Conservation (phyloP, 345 rosid species). For the Citrus cavaleriei region DNA sequence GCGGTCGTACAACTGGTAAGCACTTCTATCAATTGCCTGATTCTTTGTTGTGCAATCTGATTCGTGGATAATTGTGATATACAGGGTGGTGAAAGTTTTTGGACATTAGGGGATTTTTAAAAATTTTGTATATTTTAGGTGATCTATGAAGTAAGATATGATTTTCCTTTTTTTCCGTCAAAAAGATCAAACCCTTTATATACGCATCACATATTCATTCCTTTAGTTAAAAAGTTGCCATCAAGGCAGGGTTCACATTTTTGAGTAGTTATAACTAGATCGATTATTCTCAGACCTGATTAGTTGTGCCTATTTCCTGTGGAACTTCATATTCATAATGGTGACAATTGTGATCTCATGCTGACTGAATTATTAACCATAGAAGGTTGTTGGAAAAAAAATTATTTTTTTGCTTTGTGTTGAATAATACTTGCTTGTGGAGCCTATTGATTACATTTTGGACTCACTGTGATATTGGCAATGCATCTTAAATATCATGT, state of each 20-base stretch:
- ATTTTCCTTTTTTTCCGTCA: background rate
- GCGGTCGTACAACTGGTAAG: conserved; percentile 76
- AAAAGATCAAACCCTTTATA: background rate
- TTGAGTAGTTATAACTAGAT: background rate
- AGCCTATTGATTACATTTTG: background rate
- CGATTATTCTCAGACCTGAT: background rate
- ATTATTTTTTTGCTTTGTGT: background rate
- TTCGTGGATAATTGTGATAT: background rate
- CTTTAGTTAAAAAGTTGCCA: background rate
- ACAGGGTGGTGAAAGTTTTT: background rate
- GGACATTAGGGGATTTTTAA: background rate
- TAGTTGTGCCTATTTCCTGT: background rate
- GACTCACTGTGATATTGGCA: background rate
- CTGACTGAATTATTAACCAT: background rate
- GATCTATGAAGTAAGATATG: background rate
- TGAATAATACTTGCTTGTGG: conserved; percentile 1
- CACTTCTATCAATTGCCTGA: background rate
- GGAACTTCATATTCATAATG: background rate
- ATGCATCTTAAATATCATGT: background rate
- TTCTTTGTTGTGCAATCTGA: background rate
- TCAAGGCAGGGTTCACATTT: background rate
- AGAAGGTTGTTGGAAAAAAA: background rate
- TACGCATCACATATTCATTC: background rate
- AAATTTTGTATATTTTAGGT: background rate
- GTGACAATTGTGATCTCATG: background rate